These are phyloP conservation scores for Amanita muscaria DNA, from an alignment of 768 basidiomycete species.

Conservation along the genomic window DNA sequence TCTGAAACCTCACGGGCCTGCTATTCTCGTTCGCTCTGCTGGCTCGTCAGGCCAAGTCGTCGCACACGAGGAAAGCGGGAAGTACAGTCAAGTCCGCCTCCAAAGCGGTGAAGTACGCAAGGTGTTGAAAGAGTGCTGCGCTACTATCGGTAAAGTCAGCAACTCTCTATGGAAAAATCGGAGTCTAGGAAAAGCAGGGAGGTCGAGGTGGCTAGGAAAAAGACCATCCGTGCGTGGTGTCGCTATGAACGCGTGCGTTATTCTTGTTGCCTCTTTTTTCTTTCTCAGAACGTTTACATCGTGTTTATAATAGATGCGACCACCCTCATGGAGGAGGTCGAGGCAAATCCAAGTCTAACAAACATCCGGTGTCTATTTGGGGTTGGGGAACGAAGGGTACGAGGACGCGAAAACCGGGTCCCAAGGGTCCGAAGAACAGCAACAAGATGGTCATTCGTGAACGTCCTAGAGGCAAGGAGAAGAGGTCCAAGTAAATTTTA, in stretches of 20 bases:
- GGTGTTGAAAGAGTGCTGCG: constrained; percentile 71
- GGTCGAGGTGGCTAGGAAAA: constrained; percentile 78
- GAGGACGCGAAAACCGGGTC: constrained; percentile 87
- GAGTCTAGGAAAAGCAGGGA: constrained; percentile 85
- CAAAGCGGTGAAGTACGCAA: constrained; percentile 91
- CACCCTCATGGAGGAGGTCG: constrained; percentile 98
- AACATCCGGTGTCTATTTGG: constrained; percentile 86
- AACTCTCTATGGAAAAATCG: constrained; percentile 85
- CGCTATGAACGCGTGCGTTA: constrained; percentile 88
- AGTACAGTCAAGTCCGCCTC: constrained; percentile 76
- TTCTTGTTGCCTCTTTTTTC: constrained; percentile 5
- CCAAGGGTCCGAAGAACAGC: constrained; percentile 81
- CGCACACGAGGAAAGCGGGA: constrained; percentile 59
- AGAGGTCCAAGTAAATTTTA: constrained; percentile 27
- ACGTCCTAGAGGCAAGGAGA: constrained; percentile 65
- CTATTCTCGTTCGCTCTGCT: constrained; percentile 80
- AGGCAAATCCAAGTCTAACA: constrained; percentile 96
- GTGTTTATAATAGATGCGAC: constrained; percentile 45
- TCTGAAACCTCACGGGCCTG: constrained; percentile 66
- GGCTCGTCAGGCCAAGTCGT: constrained; percentile 82
- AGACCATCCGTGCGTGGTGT: constrained; percentile 87
- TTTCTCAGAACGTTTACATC: constrained; percentile 1
- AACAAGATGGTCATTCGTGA: constrained; percentile 87
- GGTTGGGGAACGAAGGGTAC: constrained; percentile 91
- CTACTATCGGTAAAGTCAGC: constrained; percentile 87